These are phyloP conservation scores for Ascochyta rabiei DNA, from an alignment of 2,329 filamentous ascomycete species.

Conservation along the genomic window DNA sequence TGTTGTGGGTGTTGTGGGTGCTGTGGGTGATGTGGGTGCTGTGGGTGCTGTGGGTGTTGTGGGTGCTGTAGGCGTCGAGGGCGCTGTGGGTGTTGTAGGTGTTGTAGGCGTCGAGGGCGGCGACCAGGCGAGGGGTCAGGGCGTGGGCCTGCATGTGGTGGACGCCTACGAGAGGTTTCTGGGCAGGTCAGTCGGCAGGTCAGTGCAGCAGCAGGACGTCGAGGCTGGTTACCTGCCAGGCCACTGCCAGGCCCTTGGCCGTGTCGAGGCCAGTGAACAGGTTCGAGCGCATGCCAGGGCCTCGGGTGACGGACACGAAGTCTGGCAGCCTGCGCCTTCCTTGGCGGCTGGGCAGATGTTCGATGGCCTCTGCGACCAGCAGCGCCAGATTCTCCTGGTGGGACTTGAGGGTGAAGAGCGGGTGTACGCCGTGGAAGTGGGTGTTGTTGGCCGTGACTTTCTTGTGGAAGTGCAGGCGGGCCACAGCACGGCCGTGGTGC, in stretches of 20 bases:
- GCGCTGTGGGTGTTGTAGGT: too few relatives aligned
- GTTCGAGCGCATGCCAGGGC: slow-evolving; percentile 85
- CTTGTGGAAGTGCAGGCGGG: slow-evolving; percentile 75
- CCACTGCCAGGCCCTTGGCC: slow-evolving; percentile 84
- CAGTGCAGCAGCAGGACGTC: background rate
- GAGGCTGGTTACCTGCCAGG: slow-evolving; percentile 63
- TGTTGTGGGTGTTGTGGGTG: too few relatives aligned
- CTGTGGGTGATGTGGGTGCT: too few relatives aligned
- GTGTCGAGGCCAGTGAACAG: slow-evolving; percentile 78
- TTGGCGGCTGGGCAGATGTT: slow-evolving; percentile 54
- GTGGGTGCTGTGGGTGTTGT: too few relatives aligned
- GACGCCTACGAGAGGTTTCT: slow-evolving; percentile 79
- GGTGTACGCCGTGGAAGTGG: slow-evolving; percentile 78
- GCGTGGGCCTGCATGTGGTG: slow-evolving; percentile 99
- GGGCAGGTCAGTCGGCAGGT: background rate
- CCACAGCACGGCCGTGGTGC: slow-evolving; percentile 35
- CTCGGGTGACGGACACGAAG: slow-evolving; percentile 86
- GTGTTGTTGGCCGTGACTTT: slow-evolving; percentile 83
- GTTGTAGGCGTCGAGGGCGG: slow-evolving; percentile 58
- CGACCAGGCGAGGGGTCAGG: slow-evolving; percentile 79
- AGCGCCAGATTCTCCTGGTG: slow-evolving; percentile 74
- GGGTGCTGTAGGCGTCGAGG: too few relatives aligned
- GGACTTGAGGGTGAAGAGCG: slow-evolving; percentile 73
- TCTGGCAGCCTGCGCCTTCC: slow-evolving; percentile 63
- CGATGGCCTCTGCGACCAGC: slow-evolving; percentile 70